Percentiles rank a stretch among this genome's conserved stretches.
These are phyloP conservation scores for Fragilaria radians DNA, from an alignment of 108 stramenopile species.

Conservation along the genomic window DNA sequence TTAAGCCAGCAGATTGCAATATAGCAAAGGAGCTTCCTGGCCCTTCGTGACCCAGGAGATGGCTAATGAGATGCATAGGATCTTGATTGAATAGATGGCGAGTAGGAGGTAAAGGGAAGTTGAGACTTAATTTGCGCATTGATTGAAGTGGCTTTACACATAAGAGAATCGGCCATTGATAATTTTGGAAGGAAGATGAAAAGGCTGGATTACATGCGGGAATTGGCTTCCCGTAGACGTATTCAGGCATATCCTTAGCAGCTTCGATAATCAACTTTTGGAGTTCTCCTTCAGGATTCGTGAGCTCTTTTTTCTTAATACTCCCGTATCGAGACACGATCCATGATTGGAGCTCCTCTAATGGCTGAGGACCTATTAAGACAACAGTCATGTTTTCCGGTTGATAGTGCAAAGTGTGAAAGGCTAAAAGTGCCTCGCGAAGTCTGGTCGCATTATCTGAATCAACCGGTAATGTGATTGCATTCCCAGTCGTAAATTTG, in stretches of 20 bases:
- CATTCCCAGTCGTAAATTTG: constrained; percentile 82
- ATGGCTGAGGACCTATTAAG: constrained; percentile 67
- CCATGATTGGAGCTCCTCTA: constrained; percentile 75
- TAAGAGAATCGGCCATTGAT: constrained; percentile 56
- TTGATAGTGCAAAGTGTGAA: constrained; percentile 75
- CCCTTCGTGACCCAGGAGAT: constrained; percentile 82
- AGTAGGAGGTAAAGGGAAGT: constrained; percentile 64
- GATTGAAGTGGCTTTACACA: constrained; percentile 63
- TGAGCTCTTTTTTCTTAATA: constrained; percentile 21
- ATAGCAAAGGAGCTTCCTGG: constrained; percentile 56
- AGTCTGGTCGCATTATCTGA: constrained; percentile 39
- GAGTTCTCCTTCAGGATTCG: constrained; percentile 15
- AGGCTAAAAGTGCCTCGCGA: constrained; percentile 64
- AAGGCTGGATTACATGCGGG: constrained; percentile 45
- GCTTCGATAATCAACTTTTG: constrained; percentile 48
- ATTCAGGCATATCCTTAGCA: constrained; percentile 57
- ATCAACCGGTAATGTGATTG: constrained; percentile 48
- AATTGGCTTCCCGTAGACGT: constrained; percentile 23
- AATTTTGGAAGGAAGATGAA: constrained; percentile 29
- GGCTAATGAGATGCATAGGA: constrained; percentile 45
- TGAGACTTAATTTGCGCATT: constrained; percentile 49
- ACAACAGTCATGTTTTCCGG: constrained; percentile 74
- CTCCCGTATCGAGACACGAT: constrained; percentile 50
- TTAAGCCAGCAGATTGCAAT: constrained; percentile 56
- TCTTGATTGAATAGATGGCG: constrained; percentile 40